Evolutionary conservation across 805 yeast genomes (phyloP), one percentile per base, ranked within the genome.

Genomic region (Cyberlindnera subsufficiens): DNA sequence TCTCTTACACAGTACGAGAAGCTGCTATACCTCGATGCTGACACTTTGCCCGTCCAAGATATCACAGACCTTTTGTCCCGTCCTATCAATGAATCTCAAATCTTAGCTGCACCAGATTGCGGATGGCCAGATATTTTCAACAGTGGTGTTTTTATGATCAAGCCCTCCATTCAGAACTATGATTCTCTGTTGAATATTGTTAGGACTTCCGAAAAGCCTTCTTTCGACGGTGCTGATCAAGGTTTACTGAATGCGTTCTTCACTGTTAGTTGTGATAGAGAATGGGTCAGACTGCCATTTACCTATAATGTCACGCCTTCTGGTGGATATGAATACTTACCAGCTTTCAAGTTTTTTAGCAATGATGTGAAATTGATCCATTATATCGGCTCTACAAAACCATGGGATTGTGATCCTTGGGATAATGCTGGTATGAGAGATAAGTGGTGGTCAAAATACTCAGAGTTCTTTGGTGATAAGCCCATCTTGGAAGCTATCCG

Each of bases 71-170:
- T 50, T 6, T 56, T 65, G 30, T 43, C 35, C 3, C 25, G 47
- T 6, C 42, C 50, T 6, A 27, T 55, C 2, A 35, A 54, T 5
- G 43, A 49, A 10, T 30, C 44, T 9, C 64, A 65, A 44, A 49
- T 57, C 14, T 51, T 52, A 10, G 61, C 93, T 0, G 66, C 81
- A 6, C 86, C 93, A 0, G 95, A 86, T 61, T 67, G 77, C 13
- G 93, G 95, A n/a, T 86, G 91, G 83, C 95, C 95, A 0, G 95
- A 86, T 64, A 72, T 82, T 40, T 86, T 86, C 69, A 86, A 86
- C 61, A 77, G 89, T 13, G 95, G 95, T 0, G 73, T 86, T 17
- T 67, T 86, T 47, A 67, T 80, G 6, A 58, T 77, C 20, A 69
- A 68, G 43, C 95, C 93, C 2, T 66, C 69, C 49, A 30, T 53